Evolutionary conservation across 306 rosid species (phyloP).

Genomic region (Echinosophora koreensis): DNA sequence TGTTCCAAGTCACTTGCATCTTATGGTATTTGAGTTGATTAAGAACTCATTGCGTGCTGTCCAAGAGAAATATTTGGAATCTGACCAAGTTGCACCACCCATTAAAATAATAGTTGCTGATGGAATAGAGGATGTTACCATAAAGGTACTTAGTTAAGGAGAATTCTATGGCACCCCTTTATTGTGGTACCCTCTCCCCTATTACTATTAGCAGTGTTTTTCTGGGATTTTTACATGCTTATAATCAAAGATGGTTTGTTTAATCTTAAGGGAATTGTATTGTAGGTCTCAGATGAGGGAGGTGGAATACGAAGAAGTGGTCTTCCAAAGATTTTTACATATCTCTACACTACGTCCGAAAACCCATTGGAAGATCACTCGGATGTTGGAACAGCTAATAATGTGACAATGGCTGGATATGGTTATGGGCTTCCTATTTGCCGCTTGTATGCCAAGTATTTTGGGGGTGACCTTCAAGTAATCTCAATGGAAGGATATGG

Average conservation of each 20-base stretch:
- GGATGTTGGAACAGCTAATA: constrained; percentile 66
- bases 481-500: constrained; percentile 98
- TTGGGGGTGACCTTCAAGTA: constrained; percentile 91
- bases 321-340: constrained; percentile 80
- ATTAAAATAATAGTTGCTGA: constrained; percentile 91
- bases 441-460: constrained; percentile 85
- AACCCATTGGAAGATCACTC: constrained; percentile 76
- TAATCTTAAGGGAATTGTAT: too few relatives aligned
- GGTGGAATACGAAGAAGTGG: constrained; percentile 93
- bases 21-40: constrained; percentile 96
- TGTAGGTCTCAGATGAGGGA: constrained; percentile 79
- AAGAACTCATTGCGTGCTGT: constrained; percentile 98
- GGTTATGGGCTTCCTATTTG: constrained; percentile 93
- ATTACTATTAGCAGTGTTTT: too few relatives aligned
- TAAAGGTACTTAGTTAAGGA: constrained; percentile 42
- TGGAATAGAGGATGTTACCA: constrained; percentile 94
- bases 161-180: too few relatives aligned
- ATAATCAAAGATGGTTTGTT: constrained; percentile 14
- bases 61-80: constrained; percentile 83
- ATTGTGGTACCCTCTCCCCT: too few relatives aligned
- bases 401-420: constrained; percentile 93
- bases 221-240: too few relatives aligned
- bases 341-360: constrained; percentile 87
- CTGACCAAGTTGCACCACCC: constrained; percentile 78
- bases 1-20: constrained; percentile 94